Evolutionary conservation across 2,329 filamentous ascomycete genomes (phyloP), one percentile per base, ranked within the genome.

Genomic region (Cytospora piceicola): DNA sequence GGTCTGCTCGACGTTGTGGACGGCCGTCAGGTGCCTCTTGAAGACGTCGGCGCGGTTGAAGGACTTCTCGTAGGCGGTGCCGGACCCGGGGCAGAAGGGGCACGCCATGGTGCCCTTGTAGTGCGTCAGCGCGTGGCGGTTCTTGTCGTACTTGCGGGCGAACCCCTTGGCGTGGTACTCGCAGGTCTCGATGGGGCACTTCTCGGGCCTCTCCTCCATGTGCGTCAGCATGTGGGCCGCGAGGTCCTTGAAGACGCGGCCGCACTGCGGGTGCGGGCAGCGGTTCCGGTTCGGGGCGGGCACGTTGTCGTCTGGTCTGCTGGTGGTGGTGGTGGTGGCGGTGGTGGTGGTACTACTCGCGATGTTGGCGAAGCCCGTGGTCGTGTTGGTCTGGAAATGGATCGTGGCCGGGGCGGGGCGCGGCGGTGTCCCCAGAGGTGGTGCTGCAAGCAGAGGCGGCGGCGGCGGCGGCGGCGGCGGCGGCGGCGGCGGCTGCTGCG

Each of bases 31-130:
- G 77, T 99, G 95, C 59, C 94, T 85, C 82, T 98, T 98, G 83
- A 98, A 98, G 51, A 98, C 94, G 73, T 99, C 95, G 46, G 94
- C 94, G 60, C 95, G 87, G 79, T 97, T 97, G 78, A 99, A 98
- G 70, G 91, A 93, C 82, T 97, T 97, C 77, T 97, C 94, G 7
- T 90, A 91, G 1, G 92, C 87, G 3, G 92, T 94, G 7, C 94
- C 93, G 24, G 90, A 90, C 4, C 93, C 93, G 0, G 94, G 93
- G 71, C 95, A 98, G 78, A 98, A 98, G 6, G 94, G 94, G 73
- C 95, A 99, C 9, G 97, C 91, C 93, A 98, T 68, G 17, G 93
- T 97, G 11, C 94, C 94, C 77, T 97, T 96, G 82, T 98, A 99
- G 75, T 98, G 95, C 3, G 94, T 98, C 69, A 98, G 80, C 1